Conservation (phyloP, 495 filamentous ascomycete genomes). For the Neurospora tetraspora region DNA sequence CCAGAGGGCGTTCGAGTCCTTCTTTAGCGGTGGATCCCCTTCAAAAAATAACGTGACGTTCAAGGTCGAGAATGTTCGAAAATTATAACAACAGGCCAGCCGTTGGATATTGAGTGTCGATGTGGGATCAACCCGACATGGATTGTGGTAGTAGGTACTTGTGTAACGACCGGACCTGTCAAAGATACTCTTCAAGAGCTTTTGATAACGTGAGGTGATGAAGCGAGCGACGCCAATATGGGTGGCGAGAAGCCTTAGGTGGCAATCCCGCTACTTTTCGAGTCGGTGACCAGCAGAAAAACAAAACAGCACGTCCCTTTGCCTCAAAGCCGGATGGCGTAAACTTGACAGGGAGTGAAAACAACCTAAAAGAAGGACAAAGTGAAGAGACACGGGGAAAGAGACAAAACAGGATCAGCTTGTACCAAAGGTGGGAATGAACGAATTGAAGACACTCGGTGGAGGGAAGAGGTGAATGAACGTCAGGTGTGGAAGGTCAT, state of each 20-base stretch:
- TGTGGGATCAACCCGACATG: constrained; percentile 27
- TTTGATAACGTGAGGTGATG: not conserved
- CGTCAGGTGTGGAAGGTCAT: not conserved
- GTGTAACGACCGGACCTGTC: constrained; percentile 6
- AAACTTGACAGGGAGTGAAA: not conserved
- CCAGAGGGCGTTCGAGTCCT: constrained; percentile 3
- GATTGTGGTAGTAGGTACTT: constrained; percentile 2
- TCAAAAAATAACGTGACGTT: constrained; percentile 3
- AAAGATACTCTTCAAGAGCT: not conserved
- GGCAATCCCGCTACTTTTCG: not conserved
- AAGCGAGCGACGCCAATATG: not conserved
- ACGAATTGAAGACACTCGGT: not conserved
- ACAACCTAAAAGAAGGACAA: not conserved
- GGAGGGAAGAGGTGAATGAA: not conserved
- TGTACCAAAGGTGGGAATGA: not conserved
- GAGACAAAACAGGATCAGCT: not conserved
- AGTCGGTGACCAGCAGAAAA: not conserved
- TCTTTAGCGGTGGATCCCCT: constrained; percentile 2
- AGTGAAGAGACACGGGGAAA: not conserved
- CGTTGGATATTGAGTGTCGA: constrained; percentile 14
- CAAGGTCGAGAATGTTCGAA: constrained; percentile 4
- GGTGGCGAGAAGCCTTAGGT: not conserved
- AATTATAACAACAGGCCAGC: constrained; percentile 24
- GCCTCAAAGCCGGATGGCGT: not conserved
- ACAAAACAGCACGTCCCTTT: not conserved